phyloP scores from a whole-genome alignment of 257 asterid species.

The Echium plantagineum region DNA sequence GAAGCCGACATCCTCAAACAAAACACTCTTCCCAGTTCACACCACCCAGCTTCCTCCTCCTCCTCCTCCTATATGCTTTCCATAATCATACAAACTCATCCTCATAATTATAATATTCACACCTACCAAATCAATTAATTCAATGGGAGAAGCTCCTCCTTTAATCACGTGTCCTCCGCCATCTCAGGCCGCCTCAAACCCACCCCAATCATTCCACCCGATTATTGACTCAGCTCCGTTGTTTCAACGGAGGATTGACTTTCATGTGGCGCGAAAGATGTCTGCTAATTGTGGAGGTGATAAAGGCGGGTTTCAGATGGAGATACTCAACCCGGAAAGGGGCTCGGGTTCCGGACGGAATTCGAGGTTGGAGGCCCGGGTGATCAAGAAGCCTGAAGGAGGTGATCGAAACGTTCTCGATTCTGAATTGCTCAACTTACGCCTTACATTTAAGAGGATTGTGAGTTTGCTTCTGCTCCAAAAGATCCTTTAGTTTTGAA shows the following conservation, averaged over 20 bases:
- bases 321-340: constrained; percentile 51
- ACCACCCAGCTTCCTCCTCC: too few relatives aligned
- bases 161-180: too few relatives aligned
- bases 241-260: constrained; percentile 36
- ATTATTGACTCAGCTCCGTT: too few relatives aligned
- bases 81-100: constrained; percentile 10
- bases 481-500: too few relatives aligned
- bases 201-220: too few relatives aligned
- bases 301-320: constrained; percentile 76
- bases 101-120: too few relatives aligned
- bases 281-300: constrained; percentile 22
- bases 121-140: too few relatives aligned
- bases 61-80: constrained; percentile 5
- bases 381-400: constrained; percentile 17
- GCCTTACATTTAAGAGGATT: constrained; percentile 65
- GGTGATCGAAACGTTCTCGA: constrained; percentile 41
- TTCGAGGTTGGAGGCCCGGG: neutral
- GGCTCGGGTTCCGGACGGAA: constrained; percentile 1
- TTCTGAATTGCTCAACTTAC: constrained; percentile 66
- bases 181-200: too few relatives aligned
- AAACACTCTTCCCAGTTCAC: too few relatives aligned
- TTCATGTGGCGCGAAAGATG: constrained; percentile 49
- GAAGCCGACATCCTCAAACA: too few relatives aligned
- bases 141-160: too few relatives aligned
- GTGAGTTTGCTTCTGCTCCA: constrained; percentile 29